Evolutionary conservation across 768 basidiomycete species (phyloP), one percentile per base, ranked within the genome.

Genomic region (Rhodocollybia butyracea): DNA sequence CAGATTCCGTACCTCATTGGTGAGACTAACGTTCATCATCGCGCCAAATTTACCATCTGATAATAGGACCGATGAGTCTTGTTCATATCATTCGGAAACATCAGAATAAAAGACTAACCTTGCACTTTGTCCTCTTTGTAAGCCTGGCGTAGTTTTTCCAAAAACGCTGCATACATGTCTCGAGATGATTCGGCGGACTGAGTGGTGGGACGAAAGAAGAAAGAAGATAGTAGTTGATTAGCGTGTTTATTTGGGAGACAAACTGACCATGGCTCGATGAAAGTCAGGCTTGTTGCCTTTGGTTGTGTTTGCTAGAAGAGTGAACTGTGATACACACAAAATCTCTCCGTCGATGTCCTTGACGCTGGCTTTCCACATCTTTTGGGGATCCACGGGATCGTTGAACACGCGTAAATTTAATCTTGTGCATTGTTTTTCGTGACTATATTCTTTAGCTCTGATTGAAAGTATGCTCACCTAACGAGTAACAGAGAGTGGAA

Each of bases 11-110:
- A 91, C 93, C 75, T 98, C 94, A 66, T 98, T 98, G 21, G 81
- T 87, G 54, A 96, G 70, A 58, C 76, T 82, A 51, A 98, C 91
- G 55, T 85, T 81, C 94, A 98, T 98, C 94, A 96, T 96, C 4
- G 94, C 94, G 30, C 94, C 94, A 66, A 98, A 97, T 61, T 76
- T 78, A n/a, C 94, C 94, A 68, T 98, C 94, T 95, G 58, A n/a
- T n/a, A n/a, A n/a, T 2, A 0, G 21, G 21, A 22, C 31, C 36
- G 47, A 48, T 43, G 29, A 60, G 36, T 57, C 47, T 39, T 26
- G 42, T 45, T 13, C 34, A 59, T 38, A 38, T 5, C 32, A 51
- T 24, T 41, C 19, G 11, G 27, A 46, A 40, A 31, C 56, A 39
- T 17, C 21, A 21, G 21, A 56, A 55, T 19, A 29, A 31, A 10